These are phyloP conservation scores for Anisodus acutangulus DNA, from an alignment of 257 asterid genomes.

Conservation along the genomic window DNA sequence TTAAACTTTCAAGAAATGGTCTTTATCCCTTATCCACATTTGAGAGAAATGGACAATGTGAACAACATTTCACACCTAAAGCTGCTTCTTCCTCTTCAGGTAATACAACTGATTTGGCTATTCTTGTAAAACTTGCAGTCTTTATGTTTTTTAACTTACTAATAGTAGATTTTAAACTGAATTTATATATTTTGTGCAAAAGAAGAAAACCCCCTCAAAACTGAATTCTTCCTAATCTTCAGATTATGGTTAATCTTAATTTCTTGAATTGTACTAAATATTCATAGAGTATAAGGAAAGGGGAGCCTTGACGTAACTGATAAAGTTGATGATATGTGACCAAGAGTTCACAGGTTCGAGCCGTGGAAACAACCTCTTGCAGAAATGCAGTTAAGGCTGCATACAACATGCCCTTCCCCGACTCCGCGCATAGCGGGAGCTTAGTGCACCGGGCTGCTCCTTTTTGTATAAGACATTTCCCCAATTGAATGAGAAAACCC, in stretches of 20 bases:
- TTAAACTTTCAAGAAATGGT: slow-evolving; percentile 34
- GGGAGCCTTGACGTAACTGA: too few relatives aligned
- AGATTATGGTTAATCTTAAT: neutral
- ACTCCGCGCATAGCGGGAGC: neutral
- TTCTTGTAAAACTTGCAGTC: neutral
- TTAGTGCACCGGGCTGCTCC: too few relatives aligned
- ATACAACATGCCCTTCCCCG: too few relatives aligned
- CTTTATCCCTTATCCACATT: slow-evolving; percentile 38
- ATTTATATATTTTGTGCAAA: neutral
- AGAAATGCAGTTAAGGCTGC: too few relatives aligned
- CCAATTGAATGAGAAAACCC: neutral
- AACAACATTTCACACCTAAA: slow-evolving; percentile 40
- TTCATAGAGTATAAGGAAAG: too few relatives aligned
- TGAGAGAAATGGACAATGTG: slow-evolving; percentile 32
- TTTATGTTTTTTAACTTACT: neutral
- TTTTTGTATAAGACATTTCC: too few relatives aligned
- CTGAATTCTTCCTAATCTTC: neutral
- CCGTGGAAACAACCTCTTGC: too few relatives aligned
- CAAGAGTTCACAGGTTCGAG: too few relatives aligned
- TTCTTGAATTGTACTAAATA: slow-evolving; percentile 6
- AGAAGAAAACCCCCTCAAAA: neutral
- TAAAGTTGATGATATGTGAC: too few relatives aligned
- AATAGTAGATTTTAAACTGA: slow-evolving; percentile 11
- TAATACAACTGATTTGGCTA: slow-evolving; percentile 28
- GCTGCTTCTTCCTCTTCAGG: slow-evolving; percentile 66